Base-by-base conservation (phyloP, 768 basidiomycete genomes). In the Hypholoma sublateritium region DNA sequence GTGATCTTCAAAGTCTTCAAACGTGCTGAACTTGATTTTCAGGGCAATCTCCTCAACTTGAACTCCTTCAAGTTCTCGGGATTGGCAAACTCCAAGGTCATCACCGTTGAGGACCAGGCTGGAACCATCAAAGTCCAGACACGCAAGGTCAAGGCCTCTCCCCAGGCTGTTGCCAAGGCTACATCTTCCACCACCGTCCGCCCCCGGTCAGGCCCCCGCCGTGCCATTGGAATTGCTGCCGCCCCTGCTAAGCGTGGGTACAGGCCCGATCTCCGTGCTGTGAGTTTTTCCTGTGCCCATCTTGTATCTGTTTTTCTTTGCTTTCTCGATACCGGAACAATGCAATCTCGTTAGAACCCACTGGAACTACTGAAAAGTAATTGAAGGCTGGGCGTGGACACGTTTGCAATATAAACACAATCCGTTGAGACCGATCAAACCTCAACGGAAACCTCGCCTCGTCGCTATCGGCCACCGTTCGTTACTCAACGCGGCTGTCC, bases 11-110 rank as follows among this genome's bases (percentile, higher is more conserved):
- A 51, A n/a, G 24, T 28, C 4, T 19, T 5, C 52, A 34, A 49
- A 16, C 5, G 35, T 57, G 66, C 60, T 62, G 53, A 63, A 53
- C 50, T 47, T 44, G 46, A 53, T 36, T 59, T 24, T 19, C 57
- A 93, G 92, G 93, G 91, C 64, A 93, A 93, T 78, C 85, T 94
- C 72, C 79, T 81, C 58, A 94, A 91, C 78, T 66, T 93, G 63
- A 89, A 95, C 80, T 95, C 93, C n/a, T 81, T 83, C 82, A 96
- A 95, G 71, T 94, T 82, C 80, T 96, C 93, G 58, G 93, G 93
- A 57, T 78, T 95, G 58, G 85, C 89, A 67, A 95, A 95, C 81
- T 61, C 78, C 67, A 94, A 89, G 90, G 84, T 84, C 46, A 80
- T 93, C 69, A 78, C 82, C 71, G 79, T 93, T 59, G 63, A 74